Conservation (phyloP, 768 basidiomycete species). For the Tricholoma terreum region DNA sequence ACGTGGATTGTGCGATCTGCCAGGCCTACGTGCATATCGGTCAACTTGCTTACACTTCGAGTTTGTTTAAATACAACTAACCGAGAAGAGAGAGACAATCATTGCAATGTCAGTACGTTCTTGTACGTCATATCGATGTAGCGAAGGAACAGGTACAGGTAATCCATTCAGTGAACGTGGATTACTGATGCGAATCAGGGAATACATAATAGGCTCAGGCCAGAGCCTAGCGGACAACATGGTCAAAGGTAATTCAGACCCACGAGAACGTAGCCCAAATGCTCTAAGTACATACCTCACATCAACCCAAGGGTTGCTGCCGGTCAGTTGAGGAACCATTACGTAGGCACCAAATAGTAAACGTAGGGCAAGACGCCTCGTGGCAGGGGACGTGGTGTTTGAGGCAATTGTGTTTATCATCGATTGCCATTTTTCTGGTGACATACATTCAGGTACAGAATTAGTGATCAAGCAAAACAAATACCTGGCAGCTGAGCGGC, state of each 20-base stretch:
- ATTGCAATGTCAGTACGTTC: slow-evolving; percentile 36
- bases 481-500: slow-evolving; percentile 69
- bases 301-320: slow-evolving; percentile 20
- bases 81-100: slow-evolving; percentile 41
- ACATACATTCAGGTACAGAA: background rate
- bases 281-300: slow-evolving; percentile 9
- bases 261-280: background rate
- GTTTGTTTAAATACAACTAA: slow-evolving; percentile 15
- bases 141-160: background rate
- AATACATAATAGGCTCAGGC: slow-evolving; percentile 16
- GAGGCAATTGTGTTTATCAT: slow-evolving; percentile 46
- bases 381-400: slow-evolving; percentile 52
- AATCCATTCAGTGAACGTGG: slow-evolving; percentile 12
- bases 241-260: background rate
- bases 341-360: slow-evolving; percentile 56
- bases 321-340: slow-evolving; percentile 41
- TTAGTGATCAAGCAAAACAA: background rate
- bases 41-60: background rate
- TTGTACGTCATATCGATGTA: slow-evolving; percentile 18
- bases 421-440: slow-evolving; percentile 52
- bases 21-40: slow-evolving; percentile 15
- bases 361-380: slow-evolving; percentile 54
- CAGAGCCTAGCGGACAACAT: slow-evolving; percentile 4
- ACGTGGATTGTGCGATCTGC: slow-evolving; percentile 13
- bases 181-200: slow-evolving; percentile 17